A percentile compares a stretch with the other conserved stretches of the same genome.
phyloP scores from a whole-genome alignment of 106 monocot genomes.

The Xerophyta viscosa region DNA sequence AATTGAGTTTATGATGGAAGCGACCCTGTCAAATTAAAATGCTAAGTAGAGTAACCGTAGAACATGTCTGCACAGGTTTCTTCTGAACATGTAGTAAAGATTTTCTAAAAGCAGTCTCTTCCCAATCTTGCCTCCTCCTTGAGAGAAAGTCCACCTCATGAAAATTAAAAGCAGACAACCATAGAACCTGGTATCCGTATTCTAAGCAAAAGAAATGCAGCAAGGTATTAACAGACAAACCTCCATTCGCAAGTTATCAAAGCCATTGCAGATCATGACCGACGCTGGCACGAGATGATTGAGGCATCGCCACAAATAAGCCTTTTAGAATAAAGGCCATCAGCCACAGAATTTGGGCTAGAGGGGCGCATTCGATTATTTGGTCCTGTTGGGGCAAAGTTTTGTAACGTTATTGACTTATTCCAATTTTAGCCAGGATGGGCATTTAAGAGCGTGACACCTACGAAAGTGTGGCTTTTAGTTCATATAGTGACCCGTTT shows the following conservation, averaged over 20 bases:
- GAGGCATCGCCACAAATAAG: constrained; percentile 77
- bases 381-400: constrained; percentile 16
- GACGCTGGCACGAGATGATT: constrained; percentile 67
- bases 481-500: too few species aligned
- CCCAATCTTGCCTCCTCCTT: constrained; percentile 75
- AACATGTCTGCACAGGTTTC: constrained; percentile 56
- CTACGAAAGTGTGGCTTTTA: too few species aligned
- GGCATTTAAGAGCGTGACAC: constrained; percentile 63
- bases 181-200: not conserved
- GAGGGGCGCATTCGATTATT: constrained; percentile 9
- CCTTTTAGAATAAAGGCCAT: constrained; percentile 39
- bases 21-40: not conserved
- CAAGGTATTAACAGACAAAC: constrained; percentile 20
- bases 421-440: constrained; percentile 18
- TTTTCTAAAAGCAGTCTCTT: constrained; percentile 75
- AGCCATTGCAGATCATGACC: constrained; percentile 52
- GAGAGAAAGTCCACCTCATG: constrained; percentile 57
- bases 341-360: constrained; percentile 8
- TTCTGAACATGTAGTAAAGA: constrained; percentile 79
- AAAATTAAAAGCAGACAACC: constrained; percentile 1
- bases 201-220: not conserved
- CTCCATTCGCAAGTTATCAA: constrained; percentile 49
- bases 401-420: constrained; percentile 8
- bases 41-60: constrained; percentile 57
- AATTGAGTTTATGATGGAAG: too few species aligned